These are phyloP conservation scores for Poterioochromonas sp. DNA, from an alignment of 352 stramenopile genomes.

Conservation along the genomic window DNA sequence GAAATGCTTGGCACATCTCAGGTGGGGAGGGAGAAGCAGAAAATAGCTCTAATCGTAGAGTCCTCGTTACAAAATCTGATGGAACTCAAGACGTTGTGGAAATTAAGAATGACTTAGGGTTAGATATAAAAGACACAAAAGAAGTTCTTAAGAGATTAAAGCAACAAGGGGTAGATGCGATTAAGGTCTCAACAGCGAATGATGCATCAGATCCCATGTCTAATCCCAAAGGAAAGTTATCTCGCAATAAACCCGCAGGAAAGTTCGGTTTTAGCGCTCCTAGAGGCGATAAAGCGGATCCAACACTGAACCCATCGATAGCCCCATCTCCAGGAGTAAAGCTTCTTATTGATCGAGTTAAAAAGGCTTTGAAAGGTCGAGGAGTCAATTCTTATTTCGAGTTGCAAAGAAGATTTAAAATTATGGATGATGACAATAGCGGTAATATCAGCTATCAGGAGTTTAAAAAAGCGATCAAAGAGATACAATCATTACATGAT, in stretches of 20 bases:
- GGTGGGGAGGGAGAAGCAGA: slow-evolving; percentile 39
- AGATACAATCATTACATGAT: slow-evolving; percentile 54
- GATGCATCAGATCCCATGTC: background rate
- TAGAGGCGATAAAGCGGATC: background rate
- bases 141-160: background rate
- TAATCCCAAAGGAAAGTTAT: background rate
- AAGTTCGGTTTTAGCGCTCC: background rate
- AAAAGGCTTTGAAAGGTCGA: slow-evolving; percentile 50
- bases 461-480: slow-evolving; percentile 56
- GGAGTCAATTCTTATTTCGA: slow-evolving; percentile 61
- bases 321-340: background rate
- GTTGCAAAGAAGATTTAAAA: slow-evolving; percentile 59
- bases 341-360: slow-evolving; percentile 24
- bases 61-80: slow-evolving; percentile 40
- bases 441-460: slow-evolving; percentile 57
- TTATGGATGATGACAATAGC: slow-evolving; percentile 62
- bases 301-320: background rate
- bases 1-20: slow-evolving; percentile 59
- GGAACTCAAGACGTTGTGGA: slow-evolving; percentile 32
- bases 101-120: slow-evolving; percentile 33
- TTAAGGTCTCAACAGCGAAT: background rate
- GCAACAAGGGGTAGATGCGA: slow-evolving; percentile 24
- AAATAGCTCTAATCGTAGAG: slow-evolving; percentile 37
- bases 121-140: slow-evolving; percentile 11
- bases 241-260: background rate